Evolutionary conservation across 306 rosid species (phyloP), one percentile per base, ranked within the genome.

Genomic region (Rosa rugosa): DNA sequence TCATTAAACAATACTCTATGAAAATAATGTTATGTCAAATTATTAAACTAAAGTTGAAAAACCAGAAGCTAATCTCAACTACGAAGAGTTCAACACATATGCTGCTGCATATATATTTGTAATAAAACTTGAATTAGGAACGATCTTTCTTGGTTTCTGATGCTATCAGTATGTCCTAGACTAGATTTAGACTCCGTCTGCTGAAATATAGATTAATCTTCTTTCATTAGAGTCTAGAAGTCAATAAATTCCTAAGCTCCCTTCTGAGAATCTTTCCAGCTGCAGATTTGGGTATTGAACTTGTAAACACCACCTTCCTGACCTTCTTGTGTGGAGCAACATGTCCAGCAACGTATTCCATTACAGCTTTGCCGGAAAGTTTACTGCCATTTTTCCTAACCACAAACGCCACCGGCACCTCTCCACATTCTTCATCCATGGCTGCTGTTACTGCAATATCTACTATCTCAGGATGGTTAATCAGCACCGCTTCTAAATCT

Each of bases 271-370:
- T 85, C 86, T 94, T 94, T 46, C 98, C 98, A 5, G 97, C 90
- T 0, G 90, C 79, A 65, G 98, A 94, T 77, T 88, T 89, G 2
- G 98, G 98, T 77, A 94, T 83, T 71, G 83, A 77, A 79, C 81
- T 49, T 34, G 77, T 85, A 87, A 94, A 92, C n/a, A 90, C 78
- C 71, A 94, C 97, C 84, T 87, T 92, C 81, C 97, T 86, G n/a
- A 92, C 73, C 80, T 92, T 94, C 87, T 87, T 92, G 83, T 86
- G 84, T 18, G 98, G 93, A 69, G 97, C 88, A 84, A 92, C 97
- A 96, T 85, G 91, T 78, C 80, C 53, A 68, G 97, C 90, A 78
- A 89, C 94, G 77, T 80, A 90, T 27, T 89, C 89, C 69, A 88
- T 82, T 18, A 94, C 79, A 66, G 77, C 83, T 76, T 84, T 82